These are phyloP conservation scores for Colletotrichum destructivum DNA, from an alignment of 2,329 filamentous ascomycete species.

Conservation along the genomic window DNA sequence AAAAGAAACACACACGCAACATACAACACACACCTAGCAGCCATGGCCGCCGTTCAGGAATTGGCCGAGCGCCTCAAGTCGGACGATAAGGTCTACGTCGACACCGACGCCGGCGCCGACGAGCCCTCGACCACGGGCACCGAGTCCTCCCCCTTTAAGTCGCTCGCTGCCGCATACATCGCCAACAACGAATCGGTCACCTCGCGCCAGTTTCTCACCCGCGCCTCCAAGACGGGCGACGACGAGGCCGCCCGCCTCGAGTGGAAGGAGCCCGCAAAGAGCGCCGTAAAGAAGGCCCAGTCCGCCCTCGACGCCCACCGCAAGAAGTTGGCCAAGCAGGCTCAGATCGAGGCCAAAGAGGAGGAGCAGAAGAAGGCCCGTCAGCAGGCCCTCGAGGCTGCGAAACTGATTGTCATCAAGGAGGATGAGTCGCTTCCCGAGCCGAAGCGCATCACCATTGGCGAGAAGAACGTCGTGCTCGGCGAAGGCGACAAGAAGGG, in stretches of 20 bases:
- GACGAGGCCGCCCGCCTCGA: slow-evolving; percentile 75
- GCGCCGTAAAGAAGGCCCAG: slow-evolving; percentile 87
- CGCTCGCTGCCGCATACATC: slow-evolving; percentile 83
- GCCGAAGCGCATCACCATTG: slow-evolving; percentile 82
- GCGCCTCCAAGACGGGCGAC: slow-evolving; percentile 77
- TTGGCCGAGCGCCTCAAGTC: slow-evolving; percentile 66
- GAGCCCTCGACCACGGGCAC: slow-evolving; percentile 77
- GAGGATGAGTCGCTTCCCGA: slow-evolving; percentile 82
- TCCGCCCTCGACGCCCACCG: slow-evolving; percentile 81
- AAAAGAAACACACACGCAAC: not conserved
- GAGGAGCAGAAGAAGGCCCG: slow-evolving; percentile 76
- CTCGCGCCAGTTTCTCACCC: slow-evolving; percentile 73
- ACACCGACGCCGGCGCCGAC: slow-evolving; percentile 85
- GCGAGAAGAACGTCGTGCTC: slow-evolving; percentile 76
- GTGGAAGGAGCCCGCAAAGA: slow-evolving; percentile 89
- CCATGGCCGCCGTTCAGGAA: slow-evolving; percentile 63
- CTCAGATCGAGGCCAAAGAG: slow-evolving; percentile 79
- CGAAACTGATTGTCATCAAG: slow-evolving; percentile 79
- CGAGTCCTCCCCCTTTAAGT: slow-evolving; percentile 84
- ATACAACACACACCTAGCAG: slow-evolving; percentile 32
- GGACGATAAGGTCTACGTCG: slow-evolving; percentile 76
- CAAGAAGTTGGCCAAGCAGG: slow-evolving; percentile 87
- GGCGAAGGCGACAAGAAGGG: slow-evolving; percentile 74
- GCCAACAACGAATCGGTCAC: slow-evolving; percentile 73
- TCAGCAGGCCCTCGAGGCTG: slow-evolving; percentile 77